Conservation (phyloP, 2,329 filamentous ascomycete genomes). For the Xylaria sp. region DNA sequence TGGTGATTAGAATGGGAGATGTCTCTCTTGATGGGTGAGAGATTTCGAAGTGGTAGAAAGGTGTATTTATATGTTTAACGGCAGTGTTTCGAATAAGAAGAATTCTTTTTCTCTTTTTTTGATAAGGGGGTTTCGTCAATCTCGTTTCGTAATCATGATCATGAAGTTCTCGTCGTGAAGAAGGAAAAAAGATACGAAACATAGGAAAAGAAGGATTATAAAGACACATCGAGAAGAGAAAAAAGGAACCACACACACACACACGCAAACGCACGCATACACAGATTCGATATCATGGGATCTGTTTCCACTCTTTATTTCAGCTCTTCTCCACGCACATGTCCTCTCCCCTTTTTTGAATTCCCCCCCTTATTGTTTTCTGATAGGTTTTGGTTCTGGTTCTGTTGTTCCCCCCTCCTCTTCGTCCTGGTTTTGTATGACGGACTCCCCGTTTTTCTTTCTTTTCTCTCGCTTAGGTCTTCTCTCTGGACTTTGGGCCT, state of each 20-base stretch:
- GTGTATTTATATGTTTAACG: too few species aligned
- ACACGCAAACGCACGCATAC: too few species aligned
- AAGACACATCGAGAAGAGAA: background rate
- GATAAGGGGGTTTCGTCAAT: background rate
- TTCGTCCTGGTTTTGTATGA: background rate
- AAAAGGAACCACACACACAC: background rate
- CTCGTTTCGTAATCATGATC: conserved; percentile 3
- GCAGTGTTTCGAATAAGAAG: background rate
- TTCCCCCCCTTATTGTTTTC: too few species aligned
- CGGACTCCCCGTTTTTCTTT: background rate
- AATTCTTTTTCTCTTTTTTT: background rate
- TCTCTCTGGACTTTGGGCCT: too few species aligned
- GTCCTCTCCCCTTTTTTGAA: too few species aligned
- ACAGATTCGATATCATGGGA: background rate
- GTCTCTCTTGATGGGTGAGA: too few species aligned
- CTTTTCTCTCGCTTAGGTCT: background rate
- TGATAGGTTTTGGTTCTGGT: background rate
- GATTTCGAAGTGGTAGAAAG: too few species aligned
- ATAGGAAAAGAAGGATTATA: background rate
- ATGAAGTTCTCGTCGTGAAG: background rate
- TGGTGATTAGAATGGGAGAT: too few species aligned
- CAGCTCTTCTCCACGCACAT: too few species aligned
- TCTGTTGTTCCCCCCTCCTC: background rate
- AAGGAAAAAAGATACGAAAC: background rate
- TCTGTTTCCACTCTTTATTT: background rate